phyloP scores from a whole-genome alignment of 371 early-diverging fungal genomes.

The Dentiscutata heterogama region DNA sequence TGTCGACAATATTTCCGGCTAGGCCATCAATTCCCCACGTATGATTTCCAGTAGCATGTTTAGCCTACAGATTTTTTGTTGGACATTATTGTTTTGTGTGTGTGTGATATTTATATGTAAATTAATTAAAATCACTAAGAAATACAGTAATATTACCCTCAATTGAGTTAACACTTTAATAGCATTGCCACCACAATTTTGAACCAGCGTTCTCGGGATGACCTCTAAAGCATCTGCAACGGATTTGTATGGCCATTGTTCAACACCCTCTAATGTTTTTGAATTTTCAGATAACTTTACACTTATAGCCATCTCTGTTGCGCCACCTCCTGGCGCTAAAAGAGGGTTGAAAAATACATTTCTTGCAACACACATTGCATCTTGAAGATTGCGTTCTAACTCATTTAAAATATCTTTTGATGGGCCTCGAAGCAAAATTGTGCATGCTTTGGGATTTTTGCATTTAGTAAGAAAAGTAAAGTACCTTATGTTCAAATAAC shows the following conservation, averaged over 20 bases:
- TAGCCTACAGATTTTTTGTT: constrained; percentile 64
- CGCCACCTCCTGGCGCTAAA: constrained; percentile 99
- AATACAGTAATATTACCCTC: constrained; percentile 59
- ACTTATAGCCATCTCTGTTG: constrained; percentile 99
- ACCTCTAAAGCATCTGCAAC: constrained; percentile 97
- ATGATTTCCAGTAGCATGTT: constrained; percentile 91
- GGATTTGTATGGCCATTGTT: constrained; percentile 97
- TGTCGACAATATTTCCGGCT: constrained; percentile 96
- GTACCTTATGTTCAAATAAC: constrained; percentile 58
- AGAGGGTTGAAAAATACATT: constrained; percentile 96
- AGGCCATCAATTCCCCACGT: constrained; percentile 98
- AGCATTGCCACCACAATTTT: constrained; percentile 99
- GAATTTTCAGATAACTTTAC: constrained; percentile 91
- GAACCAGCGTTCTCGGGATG: constrained; percentile 98
- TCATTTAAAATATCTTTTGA: constrained; percentile 99
- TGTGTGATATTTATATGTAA: not conserved
- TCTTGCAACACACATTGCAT: constrained; percentile 99
- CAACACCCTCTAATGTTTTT: constrained; percentile 89
- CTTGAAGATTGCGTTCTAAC: constrained; percentile 99
- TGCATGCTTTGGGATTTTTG: constrained; percentile 98
- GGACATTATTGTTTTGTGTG: not conserved
- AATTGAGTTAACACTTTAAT: constrained; percentile 95
- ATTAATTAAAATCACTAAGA: not conserved
- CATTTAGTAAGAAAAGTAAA: constrained; percentile 97
- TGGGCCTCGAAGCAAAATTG: constrained; percentile 98